phyloP scores from a whole-genome alignment of 2,329 filamentous ascomycete genomes.

The Tolypocladium pustulatum region DNA sequence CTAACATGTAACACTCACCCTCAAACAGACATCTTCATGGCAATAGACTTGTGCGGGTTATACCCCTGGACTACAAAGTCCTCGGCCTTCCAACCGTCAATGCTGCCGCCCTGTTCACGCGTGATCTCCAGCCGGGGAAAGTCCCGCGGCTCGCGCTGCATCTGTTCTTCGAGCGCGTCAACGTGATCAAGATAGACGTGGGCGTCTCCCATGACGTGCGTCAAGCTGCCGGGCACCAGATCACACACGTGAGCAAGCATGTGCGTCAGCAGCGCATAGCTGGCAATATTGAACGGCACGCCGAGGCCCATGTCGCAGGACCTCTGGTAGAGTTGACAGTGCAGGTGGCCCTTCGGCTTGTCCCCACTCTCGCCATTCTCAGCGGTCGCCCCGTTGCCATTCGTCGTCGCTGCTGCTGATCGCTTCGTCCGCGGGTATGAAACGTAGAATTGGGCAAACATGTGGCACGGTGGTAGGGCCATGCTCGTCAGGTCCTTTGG shows the following conservation, averaged over 20 bases:
- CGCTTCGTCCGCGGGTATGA: constrained; percentile 46
- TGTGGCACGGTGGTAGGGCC: constrained; percentile 90
- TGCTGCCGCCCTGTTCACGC: constrained; percentile 56
- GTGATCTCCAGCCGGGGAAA: constrained; percentile 74
- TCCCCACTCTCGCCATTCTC: constrained; percentile 16
- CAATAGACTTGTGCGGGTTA: constrained; percentile 79
- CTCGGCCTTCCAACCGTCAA: constrained; percentile 83
- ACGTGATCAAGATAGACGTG: constrained; percentile 93
- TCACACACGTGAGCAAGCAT: constrained; percentile 87
- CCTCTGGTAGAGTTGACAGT: constrained; percentile 86
- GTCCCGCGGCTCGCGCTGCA: constrained; percentile 66
- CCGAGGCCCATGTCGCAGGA: constrained; percentile 96
- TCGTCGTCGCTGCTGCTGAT: neutral
- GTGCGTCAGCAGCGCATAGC: constrained; percentile 86
- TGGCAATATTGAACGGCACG: constrained; percentile 96
- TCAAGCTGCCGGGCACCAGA: constrained; percentile 74
- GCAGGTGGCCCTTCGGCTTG: constrained; percentile 56
- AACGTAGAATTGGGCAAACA: constrained; percentile 96
- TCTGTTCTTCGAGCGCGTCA: constrained; percentile 71
- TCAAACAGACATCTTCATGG: constrained; percentile 97
- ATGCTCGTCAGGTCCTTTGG: constrained; percentile 75
- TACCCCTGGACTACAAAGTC: constrained; percentile 86
- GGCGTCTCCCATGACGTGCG: constrained; percentile 96
- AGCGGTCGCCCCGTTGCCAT: constrained; percentile 2
- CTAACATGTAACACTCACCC: neutral